Evolutionary conservation across 306 rosid species (phyloP), one percentile per base, ranked within the genome.

Genomic region (Fragaria iinumae): DNA sequence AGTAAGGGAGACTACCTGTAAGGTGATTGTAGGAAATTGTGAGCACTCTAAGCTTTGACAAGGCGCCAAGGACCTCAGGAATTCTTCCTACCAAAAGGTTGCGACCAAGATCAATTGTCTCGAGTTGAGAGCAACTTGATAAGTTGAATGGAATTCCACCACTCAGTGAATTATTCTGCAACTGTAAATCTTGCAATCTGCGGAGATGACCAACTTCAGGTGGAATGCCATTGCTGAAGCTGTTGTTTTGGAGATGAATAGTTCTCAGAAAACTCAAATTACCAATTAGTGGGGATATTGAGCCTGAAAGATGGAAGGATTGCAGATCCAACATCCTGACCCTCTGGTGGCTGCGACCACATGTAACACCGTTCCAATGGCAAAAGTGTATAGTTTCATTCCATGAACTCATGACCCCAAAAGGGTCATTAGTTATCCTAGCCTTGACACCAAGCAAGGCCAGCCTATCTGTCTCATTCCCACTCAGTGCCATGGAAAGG

Each of bases 311-410:
- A 6, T 72, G 53, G 29, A 32, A 39, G 49, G 76, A 52, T 9
- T 53, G 8, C 3, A 72, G 44, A n/a, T 72, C 16, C 65, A 72
- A 12, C 8, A 6, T 11, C 1, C n/a, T 53, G 76, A 20, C 49
- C 12, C 65, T 72, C 13, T n/a, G 65, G 63, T 53, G 66, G 11
- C 20, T 44, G 20, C 29, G 64, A 72, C 76, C 38, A 38, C 76
- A 72, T 11, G 21, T 20, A 8, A 73, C 55, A 11, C 77, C 76
- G 0, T 39, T 16, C 77, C 77, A 73, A 0, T 21, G 32, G 77
- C 77, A 73, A 55, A 73, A 73, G 21, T 56, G 76, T 52, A 11
- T 12, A 5, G 52, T 38, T n/a, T 73, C 39, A 8, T 73, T 73
- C 77, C 77, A 73, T 7, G 67, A 73, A 43, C 11, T 8, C 39